phyloP scores from a whole-genome alignment of 2,329 filamentous ascomycete species.

The Cladorrhinum sp. region DNA sequence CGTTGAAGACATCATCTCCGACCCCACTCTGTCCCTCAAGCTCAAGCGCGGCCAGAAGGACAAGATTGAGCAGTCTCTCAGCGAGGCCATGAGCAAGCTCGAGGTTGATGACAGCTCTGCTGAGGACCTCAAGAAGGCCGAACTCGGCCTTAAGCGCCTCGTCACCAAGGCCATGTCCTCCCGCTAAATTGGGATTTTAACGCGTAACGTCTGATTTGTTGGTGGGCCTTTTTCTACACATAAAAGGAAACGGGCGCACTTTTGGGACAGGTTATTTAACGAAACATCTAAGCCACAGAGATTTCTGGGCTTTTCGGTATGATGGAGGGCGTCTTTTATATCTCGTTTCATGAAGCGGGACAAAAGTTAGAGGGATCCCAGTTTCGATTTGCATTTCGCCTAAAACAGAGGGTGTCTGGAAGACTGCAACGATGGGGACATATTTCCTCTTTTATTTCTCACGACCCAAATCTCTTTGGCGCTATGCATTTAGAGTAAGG shows the following conservation, averaged over 20 bases:
- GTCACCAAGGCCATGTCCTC: slow-evolving; percentile 98
- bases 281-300: slow-evolving; percentile 20
- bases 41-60: slow-evolving; percentile 99
- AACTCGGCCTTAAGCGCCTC: slow-evolving; percentile 93
- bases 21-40: slow-evolving; percentile 93
- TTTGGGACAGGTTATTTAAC: slow-evolving; percentile 21
- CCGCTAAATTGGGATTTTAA: slow-evolving; percentile 56
- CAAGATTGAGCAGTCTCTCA: slow-evolving; percentile 97
- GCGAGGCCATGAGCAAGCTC: slow-evolving; percentile 95
- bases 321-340: slow-evolving; percentile 29
- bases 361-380: slow-evolving; percentile 26
- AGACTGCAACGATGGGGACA: slow-evolving; percentile 26
- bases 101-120: slow-evolving; percentile 89
- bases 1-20: slow-evolving; percentile 97
- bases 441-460: slow-evolving; percentile 24
- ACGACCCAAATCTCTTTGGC: slow-evolving; percentile 25
- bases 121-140: slow-evolving; percentile 99
- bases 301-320: slow-evolving; percentile 20
- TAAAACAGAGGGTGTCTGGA: slow-evolving; percentile 18
- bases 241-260: slow-evolving; percentile 17
- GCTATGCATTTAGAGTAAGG: slow-evolving; percentile 31
- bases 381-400: slow-evolving; percentile 25
- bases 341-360: slow-evolving; percentile 27
- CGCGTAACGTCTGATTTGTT: slow-evolving; percentile 19
- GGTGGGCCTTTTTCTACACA: slow-evolving; percentile 17